These are phyloP conservation scores for Elongisporangium undulatum DNA, from an alignment of 352 stramenopile genomes.

Conservation along the genomic window DNA sequence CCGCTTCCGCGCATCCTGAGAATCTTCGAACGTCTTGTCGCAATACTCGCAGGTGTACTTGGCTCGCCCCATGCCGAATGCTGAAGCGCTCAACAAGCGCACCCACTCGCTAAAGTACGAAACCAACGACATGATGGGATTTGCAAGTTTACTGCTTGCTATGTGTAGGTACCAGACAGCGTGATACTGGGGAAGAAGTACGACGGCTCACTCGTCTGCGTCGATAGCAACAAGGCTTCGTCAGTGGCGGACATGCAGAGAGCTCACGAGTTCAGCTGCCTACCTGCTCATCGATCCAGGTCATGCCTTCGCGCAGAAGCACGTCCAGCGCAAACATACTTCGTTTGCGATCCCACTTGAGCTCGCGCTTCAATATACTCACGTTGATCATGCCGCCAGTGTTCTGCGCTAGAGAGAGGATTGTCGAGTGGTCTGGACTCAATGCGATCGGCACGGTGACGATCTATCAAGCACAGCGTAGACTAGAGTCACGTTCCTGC, in stretches of 20 bases:
- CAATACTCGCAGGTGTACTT: slow-evolving; percentile 78
- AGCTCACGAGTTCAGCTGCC: background rate
- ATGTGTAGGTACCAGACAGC: slow-evolving; percentile 70
- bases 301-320: slow-evolving; percentile 94
- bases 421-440: slow-evolving; percentile 92
- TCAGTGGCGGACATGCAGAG: background rate
- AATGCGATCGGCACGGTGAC: slow-evolving; percentile 94
- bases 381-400: slow-evolving; percentile 87
- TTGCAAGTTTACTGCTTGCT: slow-evolving; percentile 12
- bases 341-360: slow-evolving; percentile 90
- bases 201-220: slow-evolving; percentile 56
- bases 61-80: slow-evolving; percentile 35
- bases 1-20: slow-evolving; percentile 55
- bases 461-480: slow-evolving; percentile 45
- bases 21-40: slow-evolving; percentile 80
- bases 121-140: background rate
- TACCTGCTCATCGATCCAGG: slow-evolving; percentile 94
- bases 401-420: slow-evolving; percentile 88
- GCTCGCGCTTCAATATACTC: slow-evolving; percentile 70
- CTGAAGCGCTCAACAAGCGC: background rate
- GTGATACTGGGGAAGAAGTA: slow-evolving; percentile 89
- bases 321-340: slow-evolving; percentile 90
- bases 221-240: slow-evolving; percentile 1
- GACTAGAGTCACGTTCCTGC: background rate
- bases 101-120: slow-evolving; percentile 33